Percentiles rank a stretch among this genome's conserved stretches.
Conservation (phyloP, 2,329 filamentous ascomycete species). For the Xylariaceae sp. region DNA sequence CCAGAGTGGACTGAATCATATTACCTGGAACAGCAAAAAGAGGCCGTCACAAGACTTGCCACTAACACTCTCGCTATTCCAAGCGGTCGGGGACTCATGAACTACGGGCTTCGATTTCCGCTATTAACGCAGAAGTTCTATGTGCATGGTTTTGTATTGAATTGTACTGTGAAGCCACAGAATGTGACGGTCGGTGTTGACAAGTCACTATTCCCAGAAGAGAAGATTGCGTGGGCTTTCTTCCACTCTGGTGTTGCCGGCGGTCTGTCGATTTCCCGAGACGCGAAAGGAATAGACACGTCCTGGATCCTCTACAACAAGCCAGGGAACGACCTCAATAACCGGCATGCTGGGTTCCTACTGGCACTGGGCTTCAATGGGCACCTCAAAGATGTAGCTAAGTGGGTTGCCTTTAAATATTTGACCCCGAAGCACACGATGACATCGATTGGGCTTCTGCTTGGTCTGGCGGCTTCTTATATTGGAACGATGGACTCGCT, state of each 20-base stretch:
- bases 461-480: constrained; percentile 89
- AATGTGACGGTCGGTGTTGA: constrained; percentile 94
- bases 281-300: constrained; percentile 90
- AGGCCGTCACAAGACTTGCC: constrained; percentile 79
- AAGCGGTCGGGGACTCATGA: constrained; percentile 77
- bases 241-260: constrained; percentile 96
- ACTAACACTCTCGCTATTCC: constrained; percentile 84
- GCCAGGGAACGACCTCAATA: constrained; percentile 76
- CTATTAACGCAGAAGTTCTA: constrained; percentile 88
- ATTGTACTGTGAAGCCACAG: constrained; percentile 84
- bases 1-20: constrained; percentile 79
- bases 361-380: constrained; percentile 89
- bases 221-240: constrained; percentile 97
- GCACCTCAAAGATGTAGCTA: constrained; percentile 87
- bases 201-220: constrained; percentile 79
- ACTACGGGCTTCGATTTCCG: constrained; percentile 81
- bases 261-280: constrained; percentile 81
- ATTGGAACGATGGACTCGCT: constrained; percentile 96
- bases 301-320: constrained; percentile 99
- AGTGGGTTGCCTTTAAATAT: constrained; percentile 99
- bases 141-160: constrained; percentile 84
- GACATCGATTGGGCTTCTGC: constrained; percentile 92
- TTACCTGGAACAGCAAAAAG: constrained; percentile 87
- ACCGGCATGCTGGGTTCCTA: constrained; percentile 92
- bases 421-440: constrained; percentile 98